Evolutionary conservation across 345 rosid species (phyloP).

Genomic region (Ricinus communis): DNA sequence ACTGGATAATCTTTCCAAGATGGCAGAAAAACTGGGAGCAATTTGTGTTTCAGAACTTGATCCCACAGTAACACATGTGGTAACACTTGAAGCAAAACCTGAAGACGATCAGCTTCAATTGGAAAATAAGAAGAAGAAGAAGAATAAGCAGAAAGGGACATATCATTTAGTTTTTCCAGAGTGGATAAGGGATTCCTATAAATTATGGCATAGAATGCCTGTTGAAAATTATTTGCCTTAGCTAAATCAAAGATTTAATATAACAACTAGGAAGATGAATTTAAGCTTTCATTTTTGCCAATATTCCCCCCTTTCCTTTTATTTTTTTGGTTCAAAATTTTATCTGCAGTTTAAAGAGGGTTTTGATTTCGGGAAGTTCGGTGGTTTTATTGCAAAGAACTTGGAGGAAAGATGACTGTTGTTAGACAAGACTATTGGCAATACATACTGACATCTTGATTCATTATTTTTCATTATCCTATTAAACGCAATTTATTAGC

Average conservation of each 20-base stretch:
- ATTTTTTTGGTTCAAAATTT: too few relatives aligned
- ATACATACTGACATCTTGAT: too few relatives aligned
- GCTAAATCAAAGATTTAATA: background rate
- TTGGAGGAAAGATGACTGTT: too few relatives aligned
- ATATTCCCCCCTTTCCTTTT: background rate
- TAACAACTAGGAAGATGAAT: too few relatives aligned
- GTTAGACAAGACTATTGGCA: too few relatives aligned
- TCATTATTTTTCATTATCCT: too few relatives aligned
- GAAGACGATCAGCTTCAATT: background rate
- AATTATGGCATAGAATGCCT: background rate
- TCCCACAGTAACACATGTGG: constrained; percentile 5
- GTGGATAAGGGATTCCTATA: background rate
- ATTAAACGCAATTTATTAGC: too few relatives aligned
- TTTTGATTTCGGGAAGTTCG: background rate
- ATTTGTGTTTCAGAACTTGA: background rate
- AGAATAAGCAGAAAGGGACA: too few relatives aligned
- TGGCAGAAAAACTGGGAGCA: constrained; percentile 1
- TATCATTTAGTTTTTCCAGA: background rate
- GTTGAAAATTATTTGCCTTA: background rate
- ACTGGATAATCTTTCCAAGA: background rate
- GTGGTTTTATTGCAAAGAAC: too few relatives aligned
- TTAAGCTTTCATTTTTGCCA: too few relatives aligned
- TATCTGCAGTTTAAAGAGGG: too few relatives aligned
- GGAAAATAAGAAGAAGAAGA: background rate
- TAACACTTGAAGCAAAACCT: background rate